A percentile compares a stretch with the other conserved stretches of the same genome.
Evolutionary conservation across 1,284 basidiomycete species (phyloP).

Genomic region (Pseudozyma tsukubaensis): DNA sequence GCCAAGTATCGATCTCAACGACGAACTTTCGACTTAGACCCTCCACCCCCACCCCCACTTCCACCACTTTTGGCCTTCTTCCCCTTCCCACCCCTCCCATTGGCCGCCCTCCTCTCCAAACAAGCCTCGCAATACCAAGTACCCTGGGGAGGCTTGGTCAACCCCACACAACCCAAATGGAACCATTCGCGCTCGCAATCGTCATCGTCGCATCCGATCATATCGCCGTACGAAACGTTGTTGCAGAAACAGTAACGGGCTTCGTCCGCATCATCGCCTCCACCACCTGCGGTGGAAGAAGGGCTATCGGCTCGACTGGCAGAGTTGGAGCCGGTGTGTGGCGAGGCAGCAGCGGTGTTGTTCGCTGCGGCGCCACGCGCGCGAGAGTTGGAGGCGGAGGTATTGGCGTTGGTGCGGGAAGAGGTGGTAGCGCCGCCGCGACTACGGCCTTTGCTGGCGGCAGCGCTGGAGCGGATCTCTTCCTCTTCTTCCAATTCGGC

Average conservation of each 20-base stretch:
- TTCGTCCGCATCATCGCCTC: slow-evolving; percentile 70
- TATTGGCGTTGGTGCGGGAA: too few species aligned
- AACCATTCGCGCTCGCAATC: slow-evolving; percentile 94
- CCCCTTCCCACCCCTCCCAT: slow-evolving; percentile 31
- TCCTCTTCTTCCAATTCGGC: slow-evolving; percentile 32
- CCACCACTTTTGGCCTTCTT: slow-evolving; percentile 41
- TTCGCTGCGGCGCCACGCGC: slow-evolving; percentile 27
- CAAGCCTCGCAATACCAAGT: slow-evolving; percentile 78
- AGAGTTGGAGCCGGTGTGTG: slow-evolving; percentile 31
- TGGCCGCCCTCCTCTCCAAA: slow-evolving; percentile 50
- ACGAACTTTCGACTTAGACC: slow-evolving; percentile 37
- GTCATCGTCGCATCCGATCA: slow-evolving; percentile 96
- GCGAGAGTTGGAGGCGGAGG: slow-evolving; percentile 19
- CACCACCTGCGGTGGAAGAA: slow-evolving; percentile 22
- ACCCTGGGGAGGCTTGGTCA: slow-evolving; percentile 75
- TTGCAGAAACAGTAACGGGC: slow-evolving; percentile 89
- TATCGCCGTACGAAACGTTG: slow-evolving; percentile 88
- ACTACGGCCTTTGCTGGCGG: slow-evolving; percentile 19
- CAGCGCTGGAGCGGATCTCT: slow-evolving; percentile 12
- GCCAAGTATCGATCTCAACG: slow-evolving; percentile 12
- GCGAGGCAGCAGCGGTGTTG: slow-evolving; percentile 31
- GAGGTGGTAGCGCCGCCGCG: slow-evolving; percentile 17
- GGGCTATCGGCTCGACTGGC: slow-evolving; percentile 39
- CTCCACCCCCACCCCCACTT: background rate
- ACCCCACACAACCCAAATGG: slow-evolving; percentile 78